Conservation (phyloP, 1,284 basidiomycete species). For the Amylostereum chailletii region DNA sequence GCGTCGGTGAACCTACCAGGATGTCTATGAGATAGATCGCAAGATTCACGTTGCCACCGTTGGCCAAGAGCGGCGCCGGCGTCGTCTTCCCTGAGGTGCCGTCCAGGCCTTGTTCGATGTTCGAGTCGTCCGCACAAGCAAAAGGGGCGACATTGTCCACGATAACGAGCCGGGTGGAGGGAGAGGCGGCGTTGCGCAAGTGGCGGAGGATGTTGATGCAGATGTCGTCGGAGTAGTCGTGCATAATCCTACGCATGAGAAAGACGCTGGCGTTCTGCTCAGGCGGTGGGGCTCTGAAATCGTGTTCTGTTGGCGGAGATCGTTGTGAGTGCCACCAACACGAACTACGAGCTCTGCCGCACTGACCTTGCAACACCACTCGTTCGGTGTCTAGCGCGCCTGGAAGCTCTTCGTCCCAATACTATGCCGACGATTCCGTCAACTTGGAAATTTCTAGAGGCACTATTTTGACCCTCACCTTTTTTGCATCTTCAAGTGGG, state of each 20-base stretch:
- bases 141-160: constrained; percentile 1
- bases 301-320: constrained; percentile 11
- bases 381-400: not conserved
- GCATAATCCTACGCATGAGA: constrained; percentile 19
- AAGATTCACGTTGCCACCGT: not conserved
- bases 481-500: not conserved
- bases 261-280: constrained; percentile 19
- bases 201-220: constrained; percentile 15
- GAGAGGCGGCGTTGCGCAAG: constrained; percentile 13
- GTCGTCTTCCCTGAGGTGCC: not conserved
- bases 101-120: constrained; percentile 9
- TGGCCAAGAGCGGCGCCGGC: not conserved
- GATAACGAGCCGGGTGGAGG: constrained; percentile 2
- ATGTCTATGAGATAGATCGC: not conserved
- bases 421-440: not conserved
- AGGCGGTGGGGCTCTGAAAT: constrained; percentile 24
- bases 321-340: not conserved
- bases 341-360: not conserved
- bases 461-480: too few species aligned
- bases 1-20: not conserved
- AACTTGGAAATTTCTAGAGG: too few species aligned
- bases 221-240: constrained; percentile 18
- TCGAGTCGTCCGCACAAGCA: not conserved
- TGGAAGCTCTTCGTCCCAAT: not conserved
- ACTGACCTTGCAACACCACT: constrained; percentile 5